Evolutionary conservation across 2,329 filamentous ascomycete genomes (phyloP), one percentile per base, ranked within the genome.

Genomic region (Fusarium armeniacum): DNA sequence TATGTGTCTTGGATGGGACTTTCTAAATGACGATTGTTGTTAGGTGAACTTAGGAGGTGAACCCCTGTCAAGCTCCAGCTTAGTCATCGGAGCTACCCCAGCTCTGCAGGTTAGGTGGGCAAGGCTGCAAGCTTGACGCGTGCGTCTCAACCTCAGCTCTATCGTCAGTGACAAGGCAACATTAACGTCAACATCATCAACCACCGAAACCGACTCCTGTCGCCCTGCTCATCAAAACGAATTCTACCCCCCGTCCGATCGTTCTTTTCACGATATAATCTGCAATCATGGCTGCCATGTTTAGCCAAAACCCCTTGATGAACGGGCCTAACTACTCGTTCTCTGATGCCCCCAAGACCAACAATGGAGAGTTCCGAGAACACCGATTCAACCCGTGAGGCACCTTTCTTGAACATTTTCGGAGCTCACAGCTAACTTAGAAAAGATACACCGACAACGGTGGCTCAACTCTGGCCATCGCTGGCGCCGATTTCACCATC

Each of bases 401-500:
- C 41, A 50, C 44, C 28, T 43, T 41, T 26, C 6, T 26, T 7
- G 6, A 16, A 15, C 16, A 28, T 26, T n/a, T 3, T 12, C 9
- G 22, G 20, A 49, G 41, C 49, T 51, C 53, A 58, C 24, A 38
- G 28, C 54, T 69, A 36, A 72, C 59, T 26, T 41, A n/a, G 18
- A 38, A 6, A 74, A 96, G 93, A 75, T 99, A 99, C 83, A 97
- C 96, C 73, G 95, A 99, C 85, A 99, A 99, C 80, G 96, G 96
- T 75, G 96, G 96, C 74, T 97, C 94, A 65, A 98, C 96, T 57
- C 89, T 99, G 59, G 96, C 94, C 77, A 98, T 99, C 81, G 91
- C 93, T 40, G 96, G 97, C 74, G 90, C 90, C 78, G 93, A 97
- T 85, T 99, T 98, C 85, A 90, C 94, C 78, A 97, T 99, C 83